Evolutionary conservation across 2,329 filamentous ascomycete species (phyloP).

Genomic region (Biscogniauxia marginata): DNA sequence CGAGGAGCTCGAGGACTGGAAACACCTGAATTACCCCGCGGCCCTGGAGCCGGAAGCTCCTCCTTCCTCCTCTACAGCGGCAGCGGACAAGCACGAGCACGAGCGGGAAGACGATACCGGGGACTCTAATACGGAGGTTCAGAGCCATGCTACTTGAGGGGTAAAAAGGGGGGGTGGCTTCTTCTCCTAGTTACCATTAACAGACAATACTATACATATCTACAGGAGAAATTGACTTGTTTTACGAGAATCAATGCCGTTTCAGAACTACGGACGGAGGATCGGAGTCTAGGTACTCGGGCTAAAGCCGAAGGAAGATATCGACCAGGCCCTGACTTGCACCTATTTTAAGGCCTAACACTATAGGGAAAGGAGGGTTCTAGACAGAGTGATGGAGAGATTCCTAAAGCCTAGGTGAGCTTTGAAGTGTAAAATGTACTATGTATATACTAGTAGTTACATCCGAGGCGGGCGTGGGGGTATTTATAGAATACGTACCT

Average conservation of each 20-base stretch:
- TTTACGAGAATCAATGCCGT: no score
- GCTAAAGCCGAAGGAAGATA: no score
- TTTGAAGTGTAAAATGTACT: neutral
- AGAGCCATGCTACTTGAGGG: conserved; percentile 5
- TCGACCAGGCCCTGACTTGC: no score
- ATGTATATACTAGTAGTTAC: no score
- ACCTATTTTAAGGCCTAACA: neutral
- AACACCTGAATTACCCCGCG: conserved; percentile 70
- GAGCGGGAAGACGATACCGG: conserved; percentile 31
- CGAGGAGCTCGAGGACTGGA: conserved; percentile 94
- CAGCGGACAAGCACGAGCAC: conserved; percentile 34
- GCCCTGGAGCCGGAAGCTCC: conserved; percentile 12
- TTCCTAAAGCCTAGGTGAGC: neutral
- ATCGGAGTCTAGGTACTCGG: no score
- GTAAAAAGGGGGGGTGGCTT: neutral
- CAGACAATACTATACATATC: neutral
- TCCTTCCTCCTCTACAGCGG: conserved; percentile 8
- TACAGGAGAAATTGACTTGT: no score
- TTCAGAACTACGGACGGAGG: no score
- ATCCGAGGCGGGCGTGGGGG: no score
- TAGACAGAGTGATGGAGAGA: neutral
- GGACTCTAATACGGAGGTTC: conserved; percentile 18
- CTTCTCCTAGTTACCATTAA: neutral
- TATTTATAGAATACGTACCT: no score
- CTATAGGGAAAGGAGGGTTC: neutral